Percentiles rank a stretch among this genome's conserved stretches.
Evolutionary conservation across 345 rosid species (phyloP).

Genomic region (Gossypium bickii): DNA sequence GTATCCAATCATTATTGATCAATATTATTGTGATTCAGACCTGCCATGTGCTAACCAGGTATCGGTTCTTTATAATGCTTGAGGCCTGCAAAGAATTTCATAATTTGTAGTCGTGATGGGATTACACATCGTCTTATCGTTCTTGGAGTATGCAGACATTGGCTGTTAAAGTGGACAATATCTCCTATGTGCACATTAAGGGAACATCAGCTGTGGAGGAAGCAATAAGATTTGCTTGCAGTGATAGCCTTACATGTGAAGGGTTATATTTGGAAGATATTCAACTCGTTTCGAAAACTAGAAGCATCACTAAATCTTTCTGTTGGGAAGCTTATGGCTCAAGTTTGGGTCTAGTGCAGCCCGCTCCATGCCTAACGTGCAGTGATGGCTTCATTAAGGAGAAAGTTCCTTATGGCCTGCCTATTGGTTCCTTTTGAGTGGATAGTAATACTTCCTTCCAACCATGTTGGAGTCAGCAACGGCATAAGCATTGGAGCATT

Average conservation of each 20-base stretch:
- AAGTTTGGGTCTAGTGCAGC: slow-evolving; percentile 47
- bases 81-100: slow-evolving; percentile 1
- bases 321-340: slow-evolving; percentile 84
- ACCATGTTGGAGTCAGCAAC: background rate
- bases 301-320: slow-evolving; percentile 41
- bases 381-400: slow-evolving; percentile 38
- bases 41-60: slow-evolving; percentile 86
- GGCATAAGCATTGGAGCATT: background rate
- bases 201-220: slow-evolving; percentile 81
- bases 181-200: slow-evolving; percentile 47
- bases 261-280: slow-evolving; percentile 59
- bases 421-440: slow-evolving; percentile 32
- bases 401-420: slow-evolving; percentile 25
- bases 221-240: slow-evolving; percentile 72
- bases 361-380: slow-evolving; percentile 53
- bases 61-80: background rate
- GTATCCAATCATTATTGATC: slow-evolving; percentile 79
- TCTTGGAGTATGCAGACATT: slow-evolving; percentile 47
- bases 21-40: slow-evolving; percentile 75
- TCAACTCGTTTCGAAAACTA: slow-evolving; percentile 38
- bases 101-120: background rate
- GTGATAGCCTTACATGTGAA: slow-evolving; percentile 56
- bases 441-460: background rate
- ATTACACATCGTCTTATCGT: background rate
- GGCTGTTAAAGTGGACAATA: slow-evolving; percentile 61